phyloP scores from a whole-genome alignment of 2,329 filamentous ascomycete species.

The Stemphylium lycopersici region DNA sequence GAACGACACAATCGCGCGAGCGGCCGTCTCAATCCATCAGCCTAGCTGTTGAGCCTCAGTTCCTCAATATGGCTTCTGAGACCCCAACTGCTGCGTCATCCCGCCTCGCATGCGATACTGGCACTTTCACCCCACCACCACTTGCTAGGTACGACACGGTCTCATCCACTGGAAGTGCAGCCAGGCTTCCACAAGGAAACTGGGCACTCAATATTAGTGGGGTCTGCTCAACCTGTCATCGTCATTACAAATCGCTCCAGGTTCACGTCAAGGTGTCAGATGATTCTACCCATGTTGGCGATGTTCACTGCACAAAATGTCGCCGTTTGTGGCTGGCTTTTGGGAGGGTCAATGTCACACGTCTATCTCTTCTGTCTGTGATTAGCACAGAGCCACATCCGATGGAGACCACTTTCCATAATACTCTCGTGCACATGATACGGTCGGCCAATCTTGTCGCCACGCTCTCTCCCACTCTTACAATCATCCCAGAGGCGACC shows the following conservation, averaged over 20 bases:
- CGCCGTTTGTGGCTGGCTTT: conserved; percentile 32
- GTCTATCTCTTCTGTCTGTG: conserved; percentile 32
- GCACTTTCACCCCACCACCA: not conserved
- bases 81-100: not conserved
- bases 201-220: conserved; percentile 33
- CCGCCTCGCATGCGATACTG: not conserved
- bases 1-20: conserved; percentile 10
- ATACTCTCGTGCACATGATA: conserved; percentile 28
- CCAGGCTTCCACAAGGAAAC: conserved; percentile 22
- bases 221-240: conserved; percentile 38
- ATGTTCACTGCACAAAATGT: conserved; percentile 34
- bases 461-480: conserved; percentile 22
- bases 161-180: conserved; percentile 27
- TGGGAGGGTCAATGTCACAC: conserved; percentile 30
- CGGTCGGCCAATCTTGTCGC: conserved; percentile 24
- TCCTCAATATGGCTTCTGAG: conserved; percentile 11
- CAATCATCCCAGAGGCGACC: conserved; percentile 23
- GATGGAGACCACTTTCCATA: conserved; percentile 23
- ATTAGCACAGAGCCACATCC: conserved; percentile 25
- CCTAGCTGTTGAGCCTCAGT: not conserved
- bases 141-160: conserved; percentile 21
- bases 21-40: conserved; percentile 6
- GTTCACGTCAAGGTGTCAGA: conserved; percentile 24
- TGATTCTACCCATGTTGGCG: conserved; percentile 18
- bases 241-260: conserved; percentile 31